These are phyloP conservation scores for Mycosarcoma maydis DNA, from an alignment of 1,284 basidiomycete species.

Conservation along the genomic window DNA sequence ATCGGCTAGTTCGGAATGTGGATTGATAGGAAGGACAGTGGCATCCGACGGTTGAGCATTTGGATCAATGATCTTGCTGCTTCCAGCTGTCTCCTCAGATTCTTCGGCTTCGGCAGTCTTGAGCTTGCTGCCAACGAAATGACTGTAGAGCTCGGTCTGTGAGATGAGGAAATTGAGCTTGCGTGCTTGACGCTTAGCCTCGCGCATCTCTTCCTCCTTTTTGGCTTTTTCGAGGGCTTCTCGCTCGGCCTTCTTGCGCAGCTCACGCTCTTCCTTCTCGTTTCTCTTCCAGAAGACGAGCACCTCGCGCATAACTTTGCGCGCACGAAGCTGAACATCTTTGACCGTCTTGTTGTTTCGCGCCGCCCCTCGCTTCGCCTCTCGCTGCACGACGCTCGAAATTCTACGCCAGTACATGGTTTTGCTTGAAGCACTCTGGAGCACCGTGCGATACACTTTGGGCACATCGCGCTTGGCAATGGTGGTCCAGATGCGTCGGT, in stretches of 20 bases:
- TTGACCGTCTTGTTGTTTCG: constrained; percentile 84
- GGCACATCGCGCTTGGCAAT: constrained; percentile 66
- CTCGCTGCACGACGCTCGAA: constrained; percentile 78
- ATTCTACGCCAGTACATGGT: constrained; percentile 78
- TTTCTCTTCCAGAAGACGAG: constrained; percentile 98
- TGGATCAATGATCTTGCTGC: constrained; percentile 51
- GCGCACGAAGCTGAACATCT: constrained; percentile 86
- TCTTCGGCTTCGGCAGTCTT: constrained; percentile 94
- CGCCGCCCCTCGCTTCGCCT: constrained; percentile 82
- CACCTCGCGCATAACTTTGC: constrained; percentile 83
- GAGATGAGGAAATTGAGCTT: constrained; percentile 99
- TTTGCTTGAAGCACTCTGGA: constrained; percentile 60
- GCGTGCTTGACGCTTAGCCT: constrained; percentile 91
- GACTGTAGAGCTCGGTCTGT: constrained; percentile 98
- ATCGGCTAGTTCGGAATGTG: constrained; percentile 70
- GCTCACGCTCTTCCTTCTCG: constrained; percentile 88
- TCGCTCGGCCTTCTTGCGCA: constrained; percentile 91
- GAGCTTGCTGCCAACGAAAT: constrained; percentile 98
- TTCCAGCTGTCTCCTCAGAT: constrained; percentile 71
- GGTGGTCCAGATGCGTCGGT: constrained; percentile 64
- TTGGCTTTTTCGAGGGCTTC: constrained; percentile 71
- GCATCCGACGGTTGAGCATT: constrained; percentile 40
- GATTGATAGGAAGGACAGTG: constrained; percentile 72
- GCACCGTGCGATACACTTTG: constrained; percentile 64
- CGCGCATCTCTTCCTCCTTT: constrained; percentile 94